Evolutionary conservation across 164 flowering plant genomes (phyloP).

Genomic region (Stephania yunnanensis): DNA sequence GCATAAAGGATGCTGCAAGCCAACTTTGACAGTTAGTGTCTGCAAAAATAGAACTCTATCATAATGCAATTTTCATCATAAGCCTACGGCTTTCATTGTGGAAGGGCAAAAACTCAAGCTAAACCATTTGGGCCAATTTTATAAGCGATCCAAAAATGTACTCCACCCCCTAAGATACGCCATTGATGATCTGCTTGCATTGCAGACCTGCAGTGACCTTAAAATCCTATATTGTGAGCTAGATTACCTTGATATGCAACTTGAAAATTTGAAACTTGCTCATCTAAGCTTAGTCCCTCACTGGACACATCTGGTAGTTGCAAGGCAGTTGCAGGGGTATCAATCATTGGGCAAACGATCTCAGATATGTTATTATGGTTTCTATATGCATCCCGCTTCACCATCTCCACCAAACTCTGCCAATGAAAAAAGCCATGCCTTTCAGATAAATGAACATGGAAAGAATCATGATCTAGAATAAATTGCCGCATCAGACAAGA

Average conservation of each 20-base stretch:
- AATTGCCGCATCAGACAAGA: background rate
- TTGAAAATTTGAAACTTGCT: constrained; percentile 17
- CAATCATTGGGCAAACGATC: constrained; percentile 9
- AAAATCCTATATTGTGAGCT: background rate
- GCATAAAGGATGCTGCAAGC: background rate
- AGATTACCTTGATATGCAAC: constrained; percentile 31
- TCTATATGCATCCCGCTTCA: constrained; percentile 41
- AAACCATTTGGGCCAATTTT: background rate
- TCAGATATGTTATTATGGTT: constrained; percentile 29
- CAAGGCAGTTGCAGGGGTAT: constrained; percentile 20
- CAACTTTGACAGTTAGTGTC: background rate
- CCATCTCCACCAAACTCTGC: constrained; percentile 45
- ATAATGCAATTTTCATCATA: background rate
- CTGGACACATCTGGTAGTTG: constrained; percentile 15
- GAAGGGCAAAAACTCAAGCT: background rate
- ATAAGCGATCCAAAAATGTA: background rate
- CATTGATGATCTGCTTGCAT: background rate
- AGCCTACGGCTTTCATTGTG: background rate
- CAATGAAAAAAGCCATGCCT: background rate
- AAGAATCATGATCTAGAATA: background rate
- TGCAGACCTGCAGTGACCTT: background rate
- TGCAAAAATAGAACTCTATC: background rate
- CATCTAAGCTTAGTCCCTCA: constrained; percentile 15
- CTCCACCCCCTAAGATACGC: background rate
- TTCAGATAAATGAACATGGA: background rate